Evolutionary conservation across 805 yeast species (phyloP).

Genomic region (Kodamaea leandrae): DNA sequence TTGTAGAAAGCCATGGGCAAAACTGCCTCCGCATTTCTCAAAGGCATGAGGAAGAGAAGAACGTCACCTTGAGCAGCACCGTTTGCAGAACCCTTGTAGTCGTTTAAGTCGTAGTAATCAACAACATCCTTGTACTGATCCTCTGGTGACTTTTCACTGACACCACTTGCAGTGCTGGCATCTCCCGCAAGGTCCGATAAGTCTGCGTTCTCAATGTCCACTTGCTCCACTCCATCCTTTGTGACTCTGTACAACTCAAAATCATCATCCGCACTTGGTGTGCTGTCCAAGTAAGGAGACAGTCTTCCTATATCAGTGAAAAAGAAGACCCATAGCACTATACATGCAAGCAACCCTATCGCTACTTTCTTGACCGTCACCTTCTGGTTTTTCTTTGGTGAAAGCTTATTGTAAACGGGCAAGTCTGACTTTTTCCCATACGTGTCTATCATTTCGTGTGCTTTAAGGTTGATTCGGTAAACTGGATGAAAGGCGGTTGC

Average conservation of each 20-base stretch:
- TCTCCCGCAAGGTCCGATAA: conserved; percentile 6
- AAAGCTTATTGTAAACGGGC: conserved; percentile 34
- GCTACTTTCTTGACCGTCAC: conserved; percentile 7
- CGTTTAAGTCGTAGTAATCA: conserved; percentile 59
- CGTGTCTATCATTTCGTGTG: conserved; percentile 24
- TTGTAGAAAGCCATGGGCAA: conserved; percentile 81
- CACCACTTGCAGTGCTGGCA: conserved; percentile 1
- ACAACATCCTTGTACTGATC: conserved; percentile 46
- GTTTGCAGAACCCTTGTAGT: conserved; percentile 50
- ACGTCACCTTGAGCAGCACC: conserved; percentile 57
- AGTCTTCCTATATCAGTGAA: background rate
- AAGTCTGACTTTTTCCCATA: conserved; percentile 47
- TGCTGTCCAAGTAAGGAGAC: background rate
- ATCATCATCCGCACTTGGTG: conserved; percentile 11
- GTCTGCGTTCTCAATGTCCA: conserved; percentile 5
- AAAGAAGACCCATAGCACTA: conserved; percentile 13
- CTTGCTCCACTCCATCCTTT: conserved; percentile 27
- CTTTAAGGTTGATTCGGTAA: too few species aligned
- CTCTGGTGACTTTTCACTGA: conserved; percentile 20
- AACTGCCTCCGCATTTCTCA: conserved; percentile 75
- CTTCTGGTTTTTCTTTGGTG: conserved; percentile 14
- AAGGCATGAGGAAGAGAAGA: conserved; percentile 68
- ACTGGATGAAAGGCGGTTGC: too few species aligned
- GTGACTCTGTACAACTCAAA: conserved; percentile 29
- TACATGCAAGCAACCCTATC: conserved; percentile 6